These are phyloP conservation scores for Wickerhamomyces sydowiorum DNA, from an alignment of 805 yeast genomes.

Conservation along the genomic window DNA sequence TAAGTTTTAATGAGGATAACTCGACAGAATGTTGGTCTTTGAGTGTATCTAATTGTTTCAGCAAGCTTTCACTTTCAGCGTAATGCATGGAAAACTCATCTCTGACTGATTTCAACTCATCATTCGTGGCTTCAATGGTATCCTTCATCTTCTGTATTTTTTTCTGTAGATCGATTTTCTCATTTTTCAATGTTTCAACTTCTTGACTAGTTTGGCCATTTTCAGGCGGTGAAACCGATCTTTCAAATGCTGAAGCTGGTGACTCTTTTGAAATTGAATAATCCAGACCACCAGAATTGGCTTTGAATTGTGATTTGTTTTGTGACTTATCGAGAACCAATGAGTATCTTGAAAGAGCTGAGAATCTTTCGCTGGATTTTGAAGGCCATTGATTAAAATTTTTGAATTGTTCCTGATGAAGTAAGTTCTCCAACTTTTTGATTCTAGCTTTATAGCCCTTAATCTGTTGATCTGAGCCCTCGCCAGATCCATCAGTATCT, in stretches of 20 bases:
- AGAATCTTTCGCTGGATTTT: conserved; percentile 1
- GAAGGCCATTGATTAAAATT: conserved; percentile 43
- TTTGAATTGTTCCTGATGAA: conserved; percentile 67
- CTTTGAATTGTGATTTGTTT: not conserved
- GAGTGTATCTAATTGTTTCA: not conserved
- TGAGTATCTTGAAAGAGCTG: not conserved
- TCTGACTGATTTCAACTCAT: conserved; percentile 12
- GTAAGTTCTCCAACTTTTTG: conserved; percentile 65
- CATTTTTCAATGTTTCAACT: conserved; percentile 5
- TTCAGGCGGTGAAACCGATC: conserved; percentile 6
- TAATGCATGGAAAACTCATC: conserved; percentile 10
- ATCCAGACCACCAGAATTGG: not conserved
- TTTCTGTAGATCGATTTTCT: conserved; percentile 7
- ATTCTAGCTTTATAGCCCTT: conserved; percentile 68
- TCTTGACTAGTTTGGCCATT: conserved; percentile 3
- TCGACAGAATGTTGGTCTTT: not conserved
- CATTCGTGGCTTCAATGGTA: conserved; percentile 8
- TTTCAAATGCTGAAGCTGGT: not conserved
- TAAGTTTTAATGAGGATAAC: not conserved
- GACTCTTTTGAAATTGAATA: not conserved
- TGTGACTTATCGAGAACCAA: conserved; percentile 3
- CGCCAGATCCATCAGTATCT: conserved; percentile 1
- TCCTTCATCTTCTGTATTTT: conserved; percentile 8
- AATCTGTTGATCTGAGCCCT: conserved; percentile 31
- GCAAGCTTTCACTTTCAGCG: conserved; percentile 6